Conservation (phyloP, 352 stramenopile species). For the Phytophthora europaea region DNA sequence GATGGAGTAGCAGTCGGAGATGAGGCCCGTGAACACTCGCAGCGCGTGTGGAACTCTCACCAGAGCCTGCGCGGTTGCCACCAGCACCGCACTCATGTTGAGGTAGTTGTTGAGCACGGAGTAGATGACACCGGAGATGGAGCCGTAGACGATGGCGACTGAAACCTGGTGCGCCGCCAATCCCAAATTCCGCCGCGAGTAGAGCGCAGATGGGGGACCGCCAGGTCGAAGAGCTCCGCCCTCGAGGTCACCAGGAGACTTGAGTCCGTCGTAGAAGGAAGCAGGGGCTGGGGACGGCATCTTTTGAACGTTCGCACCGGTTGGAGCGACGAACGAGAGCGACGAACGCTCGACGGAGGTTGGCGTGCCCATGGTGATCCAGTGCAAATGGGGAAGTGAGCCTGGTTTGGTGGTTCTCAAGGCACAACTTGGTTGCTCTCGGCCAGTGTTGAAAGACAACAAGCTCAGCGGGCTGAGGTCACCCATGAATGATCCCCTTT, state of each 20-base stretch:
- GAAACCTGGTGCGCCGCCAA: conserved; percentile 48
- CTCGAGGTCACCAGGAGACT: conserved; percentile 32
- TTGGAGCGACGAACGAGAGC: conserved; percentile 11
- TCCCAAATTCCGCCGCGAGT: conserved; percentile 41
- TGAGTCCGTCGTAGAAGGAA: conserved; percentile 25
- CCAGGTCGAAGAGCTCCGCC: conserved; percentile 44
- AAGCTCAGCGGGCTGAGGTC: conserved; percentile 4
- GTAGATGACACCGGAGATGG: conserved; percentile 48
- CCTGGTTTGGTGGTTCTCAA: neutral
- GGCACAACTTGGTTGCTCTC: neutral
- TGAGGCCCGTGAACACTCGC: conserved; percentile 52
- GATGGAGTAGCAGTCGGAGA: conserved; percentile 57
- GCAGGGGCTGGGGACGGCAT: conserved; percentile 16
- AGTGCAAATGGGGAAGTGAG: conserved; percentile 24
- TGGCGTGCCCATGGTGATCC: conserved; percentile 10
- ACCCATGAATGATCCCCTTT: conserved; percentile 9
- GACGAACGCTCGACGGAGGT: conserved; percentile 18
- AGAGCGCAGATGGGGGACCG: conserved; percentile 49
- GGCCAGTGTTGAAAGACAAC: neutral
- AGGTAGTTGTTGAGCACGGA: conserved; percentile 69
- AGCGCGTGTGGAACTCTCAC: conserved; percentile 52
- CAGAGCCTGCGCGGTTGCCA: conserved; percentile 45
- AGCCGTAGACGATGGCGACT: conserved; percentile 51
- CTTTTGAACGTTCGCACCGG: conserved; percentile 13
- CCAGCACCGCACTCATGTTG: conserved; percentile 49